phyloP scores from a whole-genome alignment of 163 green algal species.

The Chlamydomonas reinhardtii region DNA sequence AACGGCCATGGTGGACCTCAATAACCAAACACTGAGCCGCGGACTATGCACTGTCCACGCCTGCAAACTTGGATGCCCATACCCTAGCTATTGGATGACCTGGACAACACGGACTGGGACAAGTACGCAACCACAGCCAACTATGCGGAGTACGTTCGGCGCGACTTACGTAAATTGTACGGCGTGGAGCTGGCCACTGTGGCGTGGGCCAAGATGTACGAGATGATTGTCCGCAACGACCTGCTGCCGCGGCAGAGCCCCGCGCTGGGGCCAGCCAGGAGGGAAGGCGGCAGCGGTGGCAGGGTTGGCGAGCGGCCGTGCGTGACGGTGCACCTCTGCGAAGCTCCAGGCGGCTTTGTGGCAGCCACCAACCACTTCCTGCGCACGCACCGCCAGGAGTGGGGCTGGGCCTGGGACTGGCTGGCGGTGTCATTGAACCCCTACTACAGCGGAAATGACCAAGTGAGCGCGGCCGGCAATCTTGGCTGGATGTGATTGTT shows the following conservation, averaged over 20 bases:
- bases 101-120: slow-evolving; percentile 13
- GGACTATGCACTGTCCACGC: too few relatives aligned
- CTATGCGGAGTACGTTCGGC: slow-evolving; percentile 37
- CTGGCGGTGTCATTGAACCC: slow-evolving; percentile 63
- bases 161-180: slow-evolving; percentile 37
- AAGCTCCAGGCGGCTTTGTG: slow-evolving; percentile 72
- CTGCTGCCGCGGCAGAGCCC: slow-evolving; percentile 50
- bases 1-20: too few relatives aligned
- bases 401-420: slow-evolving; percentile 64
- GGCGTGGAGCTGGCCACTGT: slow-evolving; percentile 63
- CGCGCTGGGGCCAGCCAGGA: neutral
- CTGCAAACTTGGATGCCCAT: too few relatives aligned
- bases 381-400: slow-evolving; percentile 46
- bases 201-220: slow-evolving; percentile 72
- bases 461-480: neutral
- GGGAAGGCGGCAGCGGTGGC: neutral
- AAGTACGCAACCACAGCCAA: slow-evolving; percentile 20
- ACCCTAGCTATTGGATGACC: neutral
- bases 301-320: neutral
- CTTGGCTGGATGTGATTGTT: too few relatives aligned
- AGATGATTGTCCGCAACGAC: slow-evolving; percentile 53
- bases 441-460: slow-evolving; percentile 67
- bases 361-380: slow-evolving; percentile 72
- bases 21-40: too few relatives aligned
- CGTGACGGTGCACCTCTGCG: slow-evolving; percentile 61